phyloP scores from a whole-genome alignment of 768 basidiomycete species.

The Boletus pseudo-olivaceus region DNA sequence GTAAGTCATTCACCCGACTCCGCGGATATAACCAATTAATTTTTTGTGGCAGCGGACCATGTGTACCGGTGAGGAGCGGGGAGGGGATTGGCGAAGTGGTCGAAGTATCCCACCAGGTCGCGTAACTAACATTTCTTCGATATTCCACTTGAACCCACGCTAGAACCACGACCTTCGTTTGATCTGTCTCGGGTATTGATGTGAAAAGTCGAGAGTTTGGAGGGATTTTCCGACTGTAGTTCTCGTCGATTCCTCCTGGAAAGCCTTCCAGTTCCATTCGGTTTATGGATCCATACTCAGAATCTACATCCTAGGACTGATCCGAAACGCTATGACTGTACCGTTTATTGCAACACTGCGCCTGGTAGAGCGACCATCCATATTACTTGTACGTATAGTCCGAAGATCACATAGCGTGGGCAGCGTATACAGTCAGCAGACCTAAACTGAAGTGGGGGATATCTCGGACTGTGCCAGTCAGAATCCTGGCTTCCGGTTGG shows the following conservation, averaged over 20 bases:
- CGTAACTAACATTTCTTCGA: slow-evolving; percentile 25
- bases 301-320: neutral
- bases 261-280: neutral
- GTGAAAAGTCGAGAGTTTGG: neutral
- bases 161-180: slow-evolving; percentile 1
- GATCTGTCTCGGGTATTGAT: neutral
- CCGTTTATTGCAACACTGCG: neutral
- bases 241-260: neutral
- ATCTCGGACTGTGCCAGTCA: neutral
- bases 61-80: slow-evolving; percentile 70
- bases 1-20: slow-evolving; percentile 38
- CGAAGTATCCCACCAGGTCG: slow-evolving; percentile 7
- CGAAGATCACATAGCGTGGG: neutral
- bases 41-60: slow-evolving; percentile 63
- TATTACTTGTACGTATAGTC: neutral
- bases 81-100: slow-evolving; percentile 5
- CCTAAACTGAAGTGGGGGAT: neutral
- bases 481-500: neutral
- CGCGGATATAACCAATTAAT: slow-evolving; percentile 16
- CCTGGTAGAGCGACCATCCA: neutral
- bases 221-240: neutral
- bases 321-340: neutral
- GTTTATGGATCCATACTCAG: slow-evolving; percentile 1
- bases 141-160: slow-evolving; percentile 4
- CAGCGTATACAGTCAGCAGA: neutral